Conservation (phyloP, 2,329 filamentous ascomycete species). For the Aspergillus tubingensis region DNA sequence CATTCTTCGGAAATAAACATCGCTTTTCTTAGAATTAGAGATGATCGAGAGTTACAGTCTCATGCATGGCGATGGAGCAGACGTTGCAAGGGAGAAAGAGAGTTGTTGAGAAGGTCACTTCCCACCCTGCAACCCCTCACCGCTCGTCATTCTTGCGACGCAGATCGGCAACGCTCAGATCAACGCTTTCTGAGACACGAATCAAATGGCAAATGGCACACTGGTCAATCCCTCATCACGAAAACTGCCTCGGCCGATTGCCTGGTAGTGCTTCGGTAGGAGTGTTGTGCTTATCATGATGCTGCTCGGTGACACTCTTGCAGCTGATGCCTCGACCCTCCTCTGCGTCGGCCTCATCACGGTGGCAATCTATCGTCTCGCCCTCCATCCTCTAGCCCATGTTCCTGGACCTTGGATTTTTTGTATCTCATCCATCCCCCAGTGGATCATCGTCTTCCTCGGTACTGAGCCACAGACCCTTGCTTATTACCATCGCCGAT, state of each 20-base stretch:
- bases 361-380: constrained; percentile 1
- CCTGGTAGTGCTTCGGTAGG: background rate
- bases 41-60: background rate
- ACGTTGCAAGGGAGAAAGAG: background rate
- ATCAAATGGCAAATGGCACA: background rate
- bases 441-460: background rate
- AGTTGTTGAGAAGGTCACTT: background rate
- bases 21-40: too few relatives aligned
- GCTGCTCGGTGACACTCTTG: background rate
- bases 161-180: background rate
- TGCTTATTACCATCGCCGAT: background rate
- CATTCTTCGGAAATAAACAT: too few relatives aligned
- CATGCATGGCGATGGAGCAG: background rate
- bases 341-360: background rate
- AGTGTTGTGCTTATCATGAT: background rate
- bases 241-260: background rate
- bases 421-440: background rate
- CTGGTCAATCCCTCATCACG: background rate
- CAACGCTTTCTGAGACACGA: background rate
- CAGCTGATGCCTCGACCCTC: background rate
- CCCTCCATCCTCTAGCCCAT: background rate
- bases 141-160: background rate
- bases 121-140: background rate
- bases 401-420: constrained; percentile 1
- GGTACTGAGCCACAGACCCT: constrained; percentile 3